Evolutionary conservation across 768 basidiomycete genomes (phyloP).

Genomic region (Tulasnella sp.): DNA sequence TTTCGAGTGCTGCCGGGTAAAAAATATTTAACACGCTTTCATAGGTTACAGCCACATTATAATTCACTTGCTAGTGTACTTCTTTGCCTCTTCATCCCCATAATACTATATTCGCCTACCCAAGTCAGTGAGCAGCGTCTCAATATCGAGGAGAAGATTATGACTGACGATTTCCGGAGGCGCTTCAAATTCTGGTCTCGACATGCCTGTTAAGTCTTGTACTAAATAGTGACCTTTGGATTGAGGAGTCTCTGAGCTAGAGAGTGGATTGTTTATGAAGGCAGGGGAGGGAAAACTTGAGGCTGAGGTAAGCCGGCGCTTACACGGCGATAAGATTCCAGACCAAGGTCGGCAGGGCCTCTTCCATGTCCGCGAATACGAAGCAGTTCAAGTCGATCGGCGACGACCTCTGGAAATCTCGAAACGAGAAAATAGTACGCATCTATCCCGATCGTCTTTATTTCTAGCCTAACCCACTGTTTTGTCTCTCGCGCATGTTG

Average conservation of each 20-base stretch:
- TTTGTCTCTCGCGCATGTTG: conserved; percentile 16
- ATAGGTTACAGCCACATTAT: not conserved
- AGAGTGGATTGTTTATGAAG: not conserved
- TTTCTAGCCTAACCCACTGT: not conserved
- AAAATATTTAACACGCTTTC: not conserved
- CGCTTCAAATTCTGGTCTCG: conserved; percentile 83
- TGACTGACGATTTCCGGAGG: conserved; percentile 85
- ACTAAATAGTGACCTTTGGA: not conserved
- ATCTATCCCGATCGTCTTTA: not conserved
- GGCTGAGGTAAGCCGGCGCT: conserved; percentile 25
- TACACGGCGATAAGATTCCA: conserved; percentile 15
- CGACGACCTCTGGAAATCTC: conserved; percentile 94
- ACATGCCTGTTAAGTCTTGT: conserved; percentile 55
- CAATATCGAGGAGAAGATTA: not conserved
- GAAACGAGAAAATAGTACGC: conserved; percentile 92
- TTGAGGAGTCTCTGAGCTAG: not conserved
- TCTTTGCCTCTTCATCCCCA: conserved; percentile 91
- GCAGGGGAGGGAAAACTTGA: conserved; percentile 1
- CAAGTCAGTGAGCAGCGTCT: conserved; percentile 14
- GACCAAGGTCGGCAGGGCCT: not conserved
- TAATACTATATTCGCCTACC: conserved; percentile 71
- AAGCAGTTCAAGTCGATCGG: conserved; percentile 88
- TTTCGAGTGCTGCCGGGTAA: conserved; percentile 73
- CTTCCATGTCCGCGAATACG: conserved; percentile 19
- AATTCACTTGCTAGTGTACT: conserved; percentile 91